phyloP scores from a whole-genome alignment of 768 basidiomycete genomes.

The Trametes cingulata region DNA sequence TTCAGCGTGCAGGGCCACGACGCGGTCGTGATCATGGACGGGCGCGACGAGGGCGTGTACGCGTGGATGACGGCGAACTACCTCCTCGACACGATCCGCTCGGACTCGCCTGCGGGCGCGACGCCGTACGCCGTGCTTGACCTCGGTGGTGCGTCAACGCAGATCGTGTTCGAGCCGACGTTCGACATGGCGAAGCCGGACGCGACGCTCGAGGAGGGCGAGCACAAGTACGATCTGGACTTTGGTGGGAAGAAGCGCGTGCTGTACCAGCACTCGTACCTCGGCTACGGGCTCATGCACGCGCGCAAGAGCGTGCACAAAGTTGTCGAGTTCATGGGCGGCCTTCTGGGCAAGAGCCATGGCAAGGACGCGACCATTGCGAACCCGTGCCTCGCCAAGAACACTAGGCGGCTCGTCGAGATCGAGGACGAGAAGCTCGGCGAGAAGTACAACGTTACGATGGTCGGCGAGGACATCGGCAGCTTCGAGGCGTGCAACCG shows the following conservation, averaged over 20 bases:
- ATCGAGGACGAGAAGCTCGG: conserved; percentile 50
- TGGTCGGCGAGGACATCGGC: conserved; percentile 83
- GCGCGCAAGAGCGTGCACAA: conserved; percentile 84
- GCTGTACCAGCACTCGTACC: conserved; percentile 96
- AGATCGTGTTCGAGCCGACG: conserved; percentile 93
- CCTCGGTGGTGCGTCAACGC: conserved; percentile 94
- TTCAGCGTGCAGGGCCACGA: conserved; percentile 65
- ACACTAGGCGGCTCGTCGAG: conserved; percentile 61
- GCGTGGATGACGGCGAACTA: conserved; percentile 99
- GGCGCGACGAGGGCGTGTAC: conserved; percentile 95
- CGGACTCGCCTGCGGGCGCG: conserved; percentile 34
- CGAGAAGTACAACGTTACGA: conserved; percentile 64
- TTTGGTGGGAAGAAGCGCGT: conserved; percentile 73
- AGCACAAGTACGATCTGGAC: conserved; percentile 85
- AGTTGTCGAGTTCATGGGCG: conserved; percentile 83
- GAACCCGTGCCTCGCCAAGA: conserved; percentile 83
- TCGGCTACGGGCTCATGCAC: conserved; percentile 94
- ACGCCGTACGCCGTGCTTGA: conserved; percentile 87
- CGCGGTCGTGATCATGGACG: conserved; percentile 90
- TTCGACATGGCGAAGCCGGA: conserved; percentile 45
- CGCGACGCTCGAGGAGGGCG: conserved; percentile 65
- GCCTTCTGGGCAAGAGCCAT: conserved; percentile 36
- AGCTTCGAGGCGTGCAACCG: conserved; percentile 84
- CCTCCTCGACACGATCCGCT: conserved; percentile 68
- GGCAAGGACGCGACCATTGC: conserved; percentile 42